A percentile compares a stretch with the other conserved stretches of the same genome.
These are phyloP conservation scores for Penicillium salamii DNA, from an alignment of 495 filamentous ascomycete species.

Conservation along the genomic window DNA sequence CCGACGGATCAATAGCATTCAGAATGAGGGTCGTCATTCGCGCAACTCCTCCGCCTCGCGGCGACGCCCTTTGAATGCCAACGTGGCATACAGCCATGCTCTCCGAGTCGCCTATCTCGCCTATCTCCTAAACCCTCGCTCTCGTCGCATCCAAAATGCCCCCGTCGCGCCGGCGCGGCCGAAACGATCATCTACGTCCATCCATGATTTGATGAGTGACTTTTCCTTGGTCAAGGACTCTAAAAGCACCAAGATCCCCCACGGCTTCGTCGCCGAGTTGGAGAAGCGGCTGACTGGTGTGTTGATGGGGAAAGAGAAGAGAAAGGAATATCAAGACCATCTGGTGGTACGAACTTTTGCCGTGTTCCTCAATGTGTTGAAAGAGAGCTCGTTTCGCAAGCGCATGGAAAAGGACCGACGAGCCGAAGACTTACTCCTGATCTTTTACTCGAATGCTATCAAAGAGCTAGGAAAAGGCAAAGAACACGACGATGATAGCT, in stretches of 20 bases:
- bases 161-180: conserved; percentile 57
- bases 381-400: conserved; percentile 67
- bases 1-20: conserved; percentile 55
- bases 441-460: conserved; percentile 85
- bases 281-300: conserved; percentile 67
- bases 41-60: conserved; percentile 51
- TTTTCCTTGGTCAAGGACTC: conserved; percentile 72
- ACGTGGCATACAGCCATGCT: conserved; percentile 86
- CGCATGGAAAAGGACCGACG: conserved; percentile 89
- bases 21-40: conserved; percentile 50
- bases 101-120: conserved; percentile 88
- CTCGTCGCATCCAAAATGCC: conserved; percentile 82
- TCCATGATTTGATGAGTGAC: conserved; percentile 69
- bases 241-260: conserved; percentile 74
- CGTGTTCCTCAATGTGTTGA: conserved; percentile 73
- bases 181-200: conserved; percentile 65
- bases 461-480: conserved; percentile 85
- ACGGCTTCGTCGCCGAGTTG: conserved; percentile 69
- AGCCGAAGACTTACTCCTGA: conserved; percentile 84
- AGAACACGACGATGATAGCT: conserved; percentile 76
- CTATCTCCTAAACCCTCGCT: conserved; percentile 88
- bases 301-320: conserved; percentile 66
- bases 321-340: conserved; percentile 74
- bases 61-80: conserved; percentile 49
- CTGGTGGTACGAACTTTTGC: conserved; percentile 78